Base-by-base conservation (phyloP, 441 rosid genomes). In the Gossypium schwendimanii region DNA sequence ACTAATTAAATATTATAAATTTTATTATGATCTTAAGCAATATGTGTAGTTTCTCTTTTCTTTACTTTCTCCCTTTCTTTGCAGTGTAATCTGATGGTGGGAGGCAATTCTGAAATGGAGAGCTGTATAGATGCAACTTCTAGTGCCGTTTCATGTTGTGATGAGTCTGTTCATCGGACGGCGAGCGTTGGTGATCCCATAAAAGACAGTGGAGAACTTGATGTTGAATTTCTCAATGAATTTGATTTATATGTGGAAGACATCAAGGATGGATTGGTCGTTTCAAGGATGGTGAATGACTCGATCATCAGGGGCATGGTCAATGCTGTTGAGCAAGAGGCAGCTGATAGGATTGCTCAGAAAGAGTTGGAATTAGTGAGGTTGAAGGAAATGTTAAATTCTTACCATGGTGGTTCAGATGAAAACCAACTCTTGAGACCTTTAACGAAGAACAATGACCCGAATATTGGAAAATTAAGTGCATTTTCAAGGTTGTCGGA, bases 211-310 rank as follows among this genome's bases (percentile, higher is more conserved):
- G 94, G 80, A 75, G 84, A 84, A 72, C 75, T 76, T 5, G 82
- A 58, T 39, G 80, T 77, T 72, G 82, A 64, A 44, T 15, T 93
- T 33, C 83, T 91, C n/a, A 81, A 86, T 59, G 91, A 87, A 54
- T 80, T 89, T 6, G 97, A 95, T 72, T 82, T 81, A 3, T 91
- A 84, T 67, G 81, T 73, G 80, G 89, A 93, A 11, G 97, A 86
- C 82, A 77, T 95, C 21, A 74, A 73, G 6, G 87, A 82, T 12
- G 76, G 91, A 3, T 71, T 95, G 68, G 79, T 77, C 11, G 77
- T 93, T 82, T 93, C 97, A 0, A 88, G 97, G 71, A 86, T 85
- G 86, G 99, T 95, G 47, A 89, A 81, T 33, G 90, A 93, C 50
- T 89, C 97, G 0, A 84, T 95, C 72, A 79, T 90, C 23, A 91